Evolutionary conservation across 2,329 filamentous ascomycete species (phyloP), one percentile per base, ranked within the genome.

Genomic region (Fusarium lyarnte): DNA sequence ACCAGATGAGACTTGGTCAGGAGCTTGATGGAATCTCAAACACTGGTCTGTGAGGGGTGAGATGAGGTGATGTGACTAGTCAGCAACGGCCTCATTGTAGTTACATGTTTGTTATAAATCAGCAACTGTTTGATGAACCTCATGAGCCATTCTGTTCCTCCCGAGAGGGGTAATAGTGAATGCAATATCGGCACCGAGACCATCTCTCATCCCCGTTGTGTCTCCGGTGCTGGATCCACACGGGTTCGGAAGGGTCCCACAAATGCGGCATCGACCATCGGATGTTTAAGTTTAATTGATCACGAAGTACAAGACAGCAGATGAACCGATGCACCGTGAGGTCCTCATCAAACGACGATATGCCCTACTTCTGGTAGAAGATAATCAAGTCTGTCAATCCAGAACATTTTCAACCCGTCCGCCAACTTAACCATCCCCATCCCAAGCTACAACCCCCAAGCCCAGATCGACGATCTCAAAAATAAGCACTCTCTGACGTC

Each of bases 401-500:
- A 3, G 23, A n/a, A 8, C 7, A 17, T 13, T 39, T 13, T 27
- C 19, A 33, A 19, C 17, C n/a, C 5, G 10, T 7, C 17, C 2
- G 3, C 19, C 14, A 4, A 21, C 13, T 5, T 38, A 13, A 13
- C 49, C 2, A 8, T 25, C 19, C 2, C 19, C 10, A 12, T 27
- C 4, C 10, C 6, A 38, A 17, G 23, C 23, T 38, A 16, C 13
- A 38, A n/a, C 5, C 3, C 6, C 17, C 31, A 27, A 27, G 23
- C 49, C 23, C 12, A 38, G 49, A 39, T 53, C 33, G 33, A 39
- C 23, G 33, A 53, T 53, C 23, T 38, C 49, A 17, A 33, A 47
- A 36, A 53, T 27, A 53, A 53, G 49, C 49, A 38, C 10, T 39
- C 49, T n/a, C 49, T 17, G 49, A 53, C 14, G 23, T 53, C 33